phyloP scores from a whole-genome alignment of 129 eudicot genomes.

The Solidago caesia region DNA sequence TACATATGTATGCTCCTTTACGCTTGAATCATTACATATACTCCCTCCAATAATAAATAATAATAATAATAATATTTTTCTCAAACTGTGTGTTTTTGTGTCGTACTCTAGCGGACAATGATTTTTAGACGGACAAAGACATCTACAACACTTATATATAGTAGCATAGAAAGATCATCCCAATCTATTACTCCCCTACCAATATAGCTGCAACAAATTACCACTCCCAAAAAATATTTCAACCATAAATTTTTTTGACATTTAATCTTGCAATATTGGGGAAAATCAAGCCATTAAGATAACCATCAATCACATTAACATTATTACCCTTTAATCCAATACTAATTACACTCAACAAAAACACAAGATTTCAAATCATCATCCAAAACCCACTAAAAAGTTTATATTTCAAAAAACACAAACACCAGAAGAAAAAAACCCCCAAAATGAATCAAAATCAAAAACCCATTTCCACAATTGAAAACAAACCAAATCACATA shows the following conservation, averaged over 20 bases:
- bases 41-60: too few species aligned
- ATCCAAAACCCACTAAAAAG: not conserved
- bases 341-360: too few species aligned
- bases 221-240: not conserved
- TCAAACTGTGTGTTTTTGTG: too few species aligned
- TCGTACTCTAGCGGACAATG: too few species aligned
- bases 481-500: not conserved
- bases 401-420: conserved; percentile 8
- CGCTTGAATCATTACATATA: not conserved
- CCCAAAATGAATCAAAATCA: conserved; percentile 19
- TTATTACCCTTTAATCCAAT: not conserved
- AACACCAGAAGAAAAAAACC: not conserved
- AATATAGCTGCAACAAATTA: not conserved
- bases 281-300: not conserved
- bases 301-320: conserved; percentile 1
- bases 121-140: too few species aligned
- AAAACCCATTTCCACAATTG: conserved; percentile 13
- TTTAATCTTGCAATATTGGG: conserved; percentile 15
- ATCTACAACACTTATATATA: too few species aligned
- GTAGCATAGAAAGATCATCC: not conserved
- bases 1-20: not conserved
- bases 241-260: too few species aligned
- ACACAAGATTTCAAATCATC: conserved; percentile 2
- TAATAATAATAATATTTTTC: too few species aligned
- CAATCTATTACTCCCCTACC: not conserved